Base-by-base conservation (phyloP, 805 yeast genomes). In the Candida sonorensis region DNA sequence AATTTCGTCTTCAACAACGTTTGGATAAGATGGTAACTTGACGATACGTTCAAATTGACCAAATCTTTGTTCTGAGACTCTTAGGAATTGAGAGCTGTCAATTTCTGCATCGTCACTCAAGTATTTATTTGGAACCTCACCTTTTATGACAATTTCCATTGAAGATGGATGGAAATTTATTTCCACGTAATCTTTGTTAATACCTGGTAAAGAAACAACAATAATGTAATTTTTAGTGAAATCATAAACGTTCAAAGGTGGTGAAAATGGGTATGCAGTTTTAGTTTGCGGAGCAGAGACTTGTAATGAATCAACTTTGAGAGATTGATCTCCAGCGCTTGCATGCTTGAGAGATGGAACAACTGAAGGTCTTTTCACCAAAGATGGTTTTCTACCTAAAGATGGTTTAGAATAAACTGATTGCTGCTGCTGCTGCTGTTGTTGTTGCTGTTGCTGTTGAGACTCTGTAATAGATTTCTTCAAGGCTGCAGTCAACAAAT, bases 161-260 rank as follows among this genome's bases (percentile, higher is more conserved):
- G 71, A 62, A 2, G 76, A 61, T 23, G 81, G 77, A 44, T 76
- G 81, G 53, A 63, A 75, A 44, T 76, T 77, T 26, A 76, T 64
- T 31, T 67, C 69, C 40, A 76, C 66, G 12, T 69, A 64, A 25
- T 66, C 64, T 15, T 72, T 66, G 20, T 63, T 59, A 3, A 77
- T 77, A 29, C 82, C 82, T n/a, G 82, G 75, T 17, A 76, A 49
- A 4, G 79, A 69, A 10, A 75, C 49, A 1, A 68, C 69, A 10
- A 74, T 64, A 11, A 62, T 47, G 40, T 74, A 76, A 12, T 57
- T 53, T 12, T 61, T 61, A 1, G 61, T 60, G 30, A 62, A 57
- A 38, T 75, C 77, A 42, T 74, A 75, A n/a, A 75, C 67, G 41
- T 75, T 77, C 3, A 75, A 57, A 34, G 72, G 69, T 16, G 82